Evolutionary conservation across 73 alveolate species (phyloP).

Genomic region (Paramecium bursaria): DNA sequence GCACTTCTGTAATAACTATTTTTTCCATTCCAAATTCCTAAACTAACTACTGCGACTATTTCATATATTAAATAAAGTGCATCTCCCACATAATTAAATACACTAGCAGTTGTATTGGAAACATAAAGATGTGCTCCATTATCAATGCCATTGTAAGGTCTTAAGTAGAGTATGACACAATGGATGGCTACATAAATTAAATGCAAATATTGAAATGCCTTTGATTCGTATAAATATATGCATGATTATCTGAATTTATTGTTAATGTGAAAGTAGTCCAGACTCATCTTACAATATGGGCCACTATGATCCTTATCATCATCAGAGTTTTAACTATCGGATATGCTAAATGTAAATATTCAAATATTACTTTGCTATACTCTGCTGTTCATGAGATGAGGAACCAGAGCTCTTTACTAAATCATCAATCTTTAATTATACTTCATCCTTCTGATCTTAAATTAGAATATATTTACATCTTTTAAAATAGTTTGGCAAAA

Average conservation of each 20-base stretch:
- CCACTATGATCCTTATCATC: constrained; percentile 13
- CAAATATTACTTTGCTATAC: background rate
- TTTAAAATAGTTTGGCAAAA: background rate
- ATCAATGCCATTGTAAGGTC: background rate
- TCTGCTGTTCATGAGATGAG: background rate
- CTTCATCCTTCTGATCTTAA: background rate
- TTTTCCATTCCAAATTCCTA: constrained; percentile 31
- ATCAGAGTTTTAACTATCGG: background rate
- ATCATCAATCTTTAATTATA: background rate
- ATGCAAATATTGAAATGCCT: background rate
- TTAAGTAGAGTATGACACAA: background rate
- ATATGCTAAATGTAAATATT: background rate
- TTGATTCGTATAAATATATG: constrained; percentile 3
- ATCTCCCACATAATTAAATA: background rate
- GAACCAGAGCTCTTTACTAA: background rate
- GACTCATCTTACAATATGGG: background rate
- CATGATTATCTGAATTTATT: background rate
- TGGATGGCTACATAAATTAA: background rate
- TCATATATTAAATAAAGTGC: background rate
- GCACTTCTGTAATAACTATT: constrained; percentile 29
- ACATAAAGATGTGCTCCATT: constrained; percentile 1
- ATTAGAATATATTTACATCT: background rate
- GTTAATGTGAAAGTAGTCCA: constrained; percentile 17
- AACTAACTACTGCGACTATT: background rate
- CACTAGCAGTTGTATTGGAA: background rate